Percentiles rank a stretch among this genome's conserved stretches.
These are phyloP conservation scores for Trichothecium roseum DNA, from an alignment of 2,329 filamentous ascomycete genomes.

Conservation along the genomic window DNA sequence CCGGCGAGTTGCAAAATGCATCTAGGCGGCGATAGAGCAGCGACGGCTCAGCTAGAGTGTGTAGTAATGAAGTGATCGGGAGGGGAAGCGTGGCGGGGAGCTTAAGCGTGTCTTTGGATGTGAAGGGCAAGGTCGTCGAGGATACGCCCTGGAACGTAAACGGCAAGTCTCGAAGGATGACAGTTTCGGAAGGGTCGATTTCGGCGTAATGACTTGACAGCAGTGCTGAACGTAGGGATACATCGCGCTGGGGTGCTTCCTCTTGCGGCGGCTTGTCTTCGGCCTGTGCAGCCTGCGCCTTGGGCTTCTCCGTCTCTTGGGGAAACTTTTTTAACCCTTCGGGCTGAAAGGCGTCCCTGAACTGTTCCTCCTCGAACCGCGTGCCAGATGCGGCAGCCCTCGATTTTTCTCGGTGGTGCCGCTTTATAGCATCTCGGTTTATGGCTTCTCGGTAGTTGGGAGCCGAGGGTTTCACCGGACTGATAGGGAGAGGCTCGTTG, in stretches of 20 bases:
- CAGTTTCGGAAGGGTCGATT: conserved; percentile 52
- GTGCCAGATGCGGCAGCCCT: conserved; percentile 24
- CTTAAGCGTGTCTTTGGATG: conserved; percentile 56
- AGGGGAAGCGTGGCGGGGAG: conserved; percentile 72
- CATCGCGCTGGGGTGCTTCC: conserved; percentile 30
- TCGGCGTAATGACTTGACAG: conserved; percentile 46
- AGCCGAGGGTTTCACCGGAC: conserved; percentile 27
- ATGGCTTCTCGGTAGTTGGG: conserved; percentile 26
- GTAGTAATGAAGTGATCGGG: conserved; percentile 76
- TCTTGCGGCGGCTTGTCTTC: conserved; percentile 23
- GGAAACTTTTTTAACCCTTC: conserved; percentile 37
- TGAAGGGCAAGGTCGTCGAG: conserved; percentile 73
- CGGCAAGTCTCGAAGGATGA: conserved; percentile 68
- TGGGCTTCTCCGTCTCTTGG: conserved; percentile 25
- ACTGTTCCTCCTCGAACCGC: conserved; percentile 35
- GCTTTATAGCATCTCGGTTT: conserved; percentile 22
- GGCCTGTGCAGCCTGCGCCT: conserved; percentile 20
- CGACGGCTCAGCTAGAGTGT: conserved; percentile 85
- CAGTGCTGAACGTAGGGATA: conserved; percentile 46
- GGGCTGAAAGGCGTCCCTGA: conserved; percentile 44
- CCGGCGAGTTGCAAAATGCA: conserved; percentile 68
- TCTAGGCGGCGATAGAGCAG: conserved; percentile 78
- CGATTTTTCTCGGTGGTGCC: conserved; percentile 25
- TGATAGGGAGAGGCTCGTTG: conserved; percentile 37
- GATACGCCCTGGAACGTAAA: conserved; percentile 90